Conservation (phyloP, 345 rosid species). For the Hibiscus tridactylites region DNA sequence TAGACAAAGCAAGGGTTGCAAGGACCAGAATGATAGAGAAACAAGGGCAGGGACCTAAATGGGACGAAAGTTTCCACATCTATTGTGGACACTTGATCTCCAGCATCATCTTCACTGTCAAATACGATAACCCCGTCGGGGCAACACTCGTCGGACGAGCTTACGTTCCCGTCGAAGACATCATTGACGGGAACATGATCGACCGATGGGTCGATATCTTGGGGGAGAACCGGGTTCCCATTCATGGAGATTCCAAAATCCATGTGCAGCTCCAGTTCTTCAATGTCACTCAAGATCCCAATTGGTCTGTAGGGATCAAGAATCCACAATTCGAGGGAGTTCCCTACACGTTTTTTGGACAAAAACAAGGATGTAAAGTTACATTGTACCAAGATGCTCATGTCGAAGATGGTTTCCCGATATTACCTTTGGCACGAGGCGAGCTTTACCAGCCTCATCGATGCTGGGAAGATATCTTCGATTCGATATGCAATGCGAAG, state of each 20-base stretch:
- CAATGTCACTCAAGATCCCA: neutral
- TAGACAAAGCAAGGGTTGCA: conserved; percentile 10
- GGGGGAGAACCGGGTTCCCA: neutral
- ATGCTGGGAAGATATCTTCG: conserved; percentile 18
- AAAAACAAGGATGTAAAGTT: conserved; percentile 8
- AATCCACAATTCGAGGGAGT: neutral
- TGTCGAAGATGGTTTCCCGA: neutral
- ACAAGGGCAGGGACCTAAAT: neutral
- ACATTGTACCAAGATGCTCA: conserved; percentile 17
- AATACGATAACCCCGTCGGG: neutral
- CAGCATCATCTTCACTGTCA: conserved; percentile 9
- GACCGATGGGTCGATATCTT: neutral
- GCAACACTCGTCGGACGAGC: conserved; percentile 11
- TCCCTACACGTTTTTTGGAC: conserved; percentile 4
- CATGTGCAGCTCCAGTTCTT: conserved; percentile 5
- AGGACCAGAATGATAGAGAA: neutral
- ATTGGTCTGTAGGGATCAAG: conserved; percentile 10
- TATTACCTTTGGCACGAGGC: neutral
- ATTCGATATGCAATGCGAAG: conserved; percentile 2
- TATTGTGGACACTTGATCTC: conserved; percentile 10
- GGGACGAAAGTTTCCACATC: conserved; percentile 2
- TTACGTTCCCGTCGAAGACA: conserved; percentile 4
- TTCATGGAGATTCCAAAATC: conserved; percentile 9
- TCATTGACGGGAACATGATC: neutral
- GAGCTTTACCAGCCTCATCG: neutral